Evolutionary conservation across 2,329 filamentous ascomycete genomes (phyloP).

Genomic region (Xylaria sp.): DNA sequence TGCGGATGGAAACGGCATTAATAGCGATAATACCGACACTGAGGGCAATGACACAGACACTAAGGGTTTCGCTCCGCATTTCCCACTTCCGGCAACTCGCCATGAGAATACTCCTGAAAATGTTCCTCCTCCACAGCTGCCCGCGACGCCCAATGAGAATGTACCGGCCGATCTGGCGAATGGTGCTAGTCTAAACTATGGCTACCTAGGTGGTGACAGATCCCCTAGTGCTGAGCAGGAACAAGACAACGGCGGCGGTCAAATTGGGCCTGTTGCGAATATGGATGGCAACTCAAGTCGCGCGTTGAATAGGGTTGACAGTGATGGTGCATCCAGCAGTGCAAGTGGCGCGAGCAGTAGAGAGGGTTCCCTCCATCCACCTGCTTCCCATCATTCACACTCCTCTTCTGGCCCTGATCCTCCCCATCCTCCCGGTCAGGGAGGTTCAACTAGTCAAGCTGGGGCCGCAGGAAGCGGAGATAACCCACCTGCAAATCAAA

Average conservation of each 20-base stretch:
- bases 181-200: background rate
- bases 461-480: background rate
- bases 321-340: background rate
- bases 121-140: constrained; percentile 3
- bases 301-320: background rate
- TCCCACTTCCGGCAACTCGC: constrained; percentile 3
- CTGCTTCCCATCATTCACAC: background rate
- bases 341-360: background rate
- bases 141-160: constrained; percentile 1
- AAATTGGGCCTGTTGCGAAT: background rate
- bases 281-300: background rate
- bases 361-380: background rate
- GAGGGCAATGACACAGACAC: constrained; percentile 19
- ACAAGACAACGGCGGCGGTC: background rate
- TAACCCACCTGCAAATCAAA: background rate
- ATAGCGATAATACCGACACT: background rate
- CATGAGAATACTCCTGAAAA: constrained; percentile 24
- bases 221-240: background rate
- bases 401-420: background rate
- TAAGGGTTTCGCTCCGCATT: constrained; percentile 22
- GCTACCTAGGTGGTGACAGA: background rate
- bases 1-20: background rate
- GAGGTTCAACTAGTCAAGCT: constrained; percentile 1
- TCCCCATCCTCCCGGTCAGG: constrained; percentile 2
- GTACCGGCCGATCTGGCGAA: background rate